These are phyloP conservation scores for Xylaria castorea DNA, from an alignment of 495 filamentous ascomycete species.

Conservation along the genomic window DNA sequence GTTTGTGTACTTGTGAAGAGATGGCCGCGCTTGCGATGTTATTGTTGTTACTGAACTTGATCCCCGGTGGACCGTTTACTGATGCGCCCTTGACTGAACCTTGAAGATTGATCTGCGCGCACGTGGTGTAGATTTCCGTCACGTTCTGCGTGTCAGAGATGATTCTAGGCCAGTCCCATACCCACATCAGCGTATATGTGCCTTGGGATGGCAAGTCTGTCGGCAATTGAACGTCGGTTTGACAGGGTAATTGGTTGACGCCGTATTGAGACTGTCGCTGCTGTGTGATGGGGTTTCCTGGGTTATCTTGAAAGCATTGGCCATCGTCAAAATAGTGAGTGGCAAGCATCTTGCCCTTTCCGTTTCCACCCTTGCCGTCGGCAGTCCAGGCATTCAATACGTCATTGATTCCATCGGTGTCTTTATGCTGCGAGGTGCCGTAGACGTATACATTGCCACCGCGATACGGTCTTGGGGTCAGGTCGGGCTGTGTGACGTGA, in stretches of 20 bases:
- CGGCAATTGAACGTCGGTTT: conserved; percentile 77
- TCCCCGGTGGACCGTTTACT: conserved; percentile 8
- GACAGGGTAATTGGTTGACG: conserved; percentile 71
- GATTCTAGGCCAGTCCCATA: conserved; percentile 85
- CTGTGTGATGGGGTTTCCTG: conserved; percentile 54
- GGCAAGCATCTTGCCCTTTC: conserved; percentile 73
- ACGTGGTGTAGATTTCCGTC: conserved; percentile 79
- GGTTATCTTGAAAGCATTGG: conserved; percentile 77
- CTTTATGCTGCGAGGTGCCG: conserved; percentile 66
- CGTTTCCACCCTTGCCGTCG: conserved; percentile 78
- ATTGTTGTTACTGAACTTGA: conserved; percentile 40
- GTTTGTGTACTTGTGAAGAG: conserved; percentile 44
- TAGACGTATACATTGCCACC: conserved; percentile 83
- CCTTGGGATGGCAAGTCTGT: conserved; percentile 54
- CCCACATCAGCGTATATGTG: conserved; percentile 83
- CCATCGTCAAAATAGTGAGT: conserved; percentile 82
- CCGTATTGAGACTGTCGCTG: conserved; percentile 56
- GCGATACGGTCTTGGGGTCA: conserved; percentile 67
- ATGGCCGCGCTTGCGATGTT: conserved; percentile 40
- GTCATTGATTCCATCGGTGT: conserved; percentile 65
- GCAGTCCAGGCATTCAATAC: conserved; percentile 76
- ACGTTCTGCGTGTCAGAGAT: conserved; percentile 46
- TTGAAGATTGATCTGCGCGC: conserved; percentile 74
- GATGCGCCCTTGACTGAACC: conserved; percentile 33
- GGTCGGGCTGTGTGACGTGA: conserved; percentile 73